phyloP scores from a whole-genome alignment of 2,329 filamentous ascomycete genomes.

The Fusarium duplospermum region DNA sequence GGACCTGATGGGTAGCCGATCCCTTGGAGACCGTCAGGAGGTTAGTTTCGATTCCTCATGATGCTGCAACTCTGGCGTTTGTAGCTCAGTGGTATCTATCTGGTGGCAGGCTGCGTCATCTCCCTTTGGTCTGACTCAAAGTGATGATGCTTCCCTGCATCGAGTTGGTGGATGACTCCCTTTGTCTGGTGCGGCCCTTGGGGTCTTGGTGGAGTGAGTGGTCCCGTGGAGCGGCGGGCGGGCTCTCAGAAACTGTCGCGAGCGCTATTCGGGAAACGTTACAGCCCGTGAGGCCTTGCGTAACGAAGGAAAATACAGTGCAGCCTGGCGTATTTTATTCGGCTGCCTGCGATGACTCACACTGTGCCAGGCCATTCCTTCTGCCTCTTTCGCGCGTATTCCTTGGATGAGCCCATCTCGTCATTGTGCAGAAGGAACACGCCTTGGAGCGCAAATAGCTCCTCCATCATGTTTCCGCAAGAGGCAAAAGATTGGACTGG shows the following conservation, averaged over 20 bases:
- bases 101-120: neutral
- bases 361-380: conserved; percentile 21
- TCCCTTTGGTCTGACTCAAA: neutral
- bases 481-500: conserved; percentile 10
- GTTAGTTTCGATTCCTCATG: neutral
- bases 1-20: conserved; percentile 1
- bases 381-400: conserved; percentile 18
- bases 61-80: neutral
- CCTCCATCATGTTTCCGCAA: neutral
- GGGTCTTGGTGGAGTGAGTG: conserved; percentile 24
- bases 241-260: conserved; percentile 7
- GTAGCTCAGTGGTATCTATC: neutral
- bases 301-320: conserved; percentile 3
- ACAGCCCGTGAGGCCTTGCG: neutral
- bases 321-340: conserved; percentile 2
- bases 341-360: neutral
- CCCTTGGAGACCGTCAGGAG: conserved; percentile 6
- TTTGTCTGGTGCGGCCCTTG: conserved; percentile 27
- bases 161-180: conserved; percentile 21
- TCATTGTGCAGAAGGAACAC: conserved; percentile 32
- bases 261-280: conserved; percentile 5
- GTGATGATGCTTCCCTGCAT: conserved; percentile 33
- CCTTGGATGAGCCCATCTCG: conserved; percentile 17
- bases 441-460: neutral
- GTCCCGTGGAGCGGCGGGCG: conserved; percentile 11